Base-by-base conservation (phyloP, 768 basidiomycete genomes). In the Tulasnella sp. region DNA sequence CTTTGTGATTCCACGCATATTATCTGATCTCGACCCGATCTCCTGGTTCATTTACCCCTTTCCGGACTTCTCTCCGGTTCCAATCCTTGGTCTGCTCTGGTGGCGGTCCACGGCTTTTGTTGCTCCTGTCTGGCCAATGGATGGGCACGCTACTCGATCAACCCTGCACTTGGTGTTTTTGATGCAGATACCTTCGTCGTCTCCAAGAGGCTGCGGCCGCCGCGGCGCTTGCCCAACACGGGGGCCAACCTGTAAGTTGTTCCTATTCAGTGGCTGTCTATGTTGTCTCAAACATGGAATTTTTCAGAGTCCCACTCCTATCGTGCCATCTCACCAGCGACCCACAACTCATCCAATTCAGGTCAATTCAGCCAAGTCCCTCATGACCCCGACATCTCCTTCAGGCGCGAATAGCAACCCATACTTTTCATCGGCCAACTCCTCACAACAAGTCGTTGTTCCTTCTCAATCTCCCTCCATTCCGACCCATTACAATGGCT, bases 131-230 rank as follows among this genome's bases (percentile, higher is more conserved):
- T n/a, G n/a, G n/a, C n/a, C n/a, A n/a, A n/a, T 31, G 15, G 19
- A 39, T 39, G 27, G 27, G 34, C 20, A 24, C 48, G 3, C 48
- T 39, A 20, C 34, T 40, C 37, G 37, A 34, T 9, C 35, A 24
- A 45, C 41, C 37, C 35, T 25, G 20, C 15, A 24, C 20, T 10
- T 24, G 22, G 10, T 25, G 41, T 40, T 39, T 24, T 28, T 28
- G 15, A 39, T 34, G 24, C 56, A 88, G 83, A 52, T 89, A 88
- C 63, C 68, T 89, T 41, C 77, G 85, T 35, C 74, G 84, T 20
- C 70, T 87, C 24, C 85, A 88, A 66, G 84, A 86, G 64, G 81
- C 50, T 22, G 47, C 70, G 3, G 70, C 70, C 1, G 70, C 83
- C 1, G 75, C 76, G 0, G 77, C 80, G 0, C 76, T 77, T 1